Base-by-base conservation (phyloP, 176 grass and related monocot genomes). In the Pharus latifolius region DNA sequence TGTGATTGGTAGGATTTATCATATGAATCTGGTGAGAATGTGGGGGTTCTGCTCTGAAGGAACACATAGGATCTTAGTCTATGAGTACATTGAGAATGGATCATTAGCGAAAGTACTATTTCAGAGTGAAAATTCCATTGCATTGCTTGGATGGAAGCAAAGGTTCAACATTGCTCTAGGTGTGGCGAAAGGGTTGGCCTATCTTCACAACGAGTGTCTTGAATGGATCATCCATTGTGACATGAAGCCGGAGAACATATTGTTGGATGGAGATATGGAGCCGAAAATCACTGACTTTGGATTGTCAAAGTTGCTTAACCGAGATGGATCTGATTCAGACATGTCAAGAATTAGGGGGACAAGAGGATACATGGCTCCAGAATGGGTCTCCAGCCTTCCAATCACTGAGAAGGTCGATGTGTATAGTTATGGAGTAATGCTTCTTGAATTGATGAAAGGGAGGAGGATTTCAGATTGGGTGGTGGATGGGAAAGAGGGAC, bases 1-100 rank as follows among this genome's bases (percentile, higher is more conserved):
- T 20, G 31, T 62, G 10, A 76, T 76, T 16, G 73, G 57, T 10
- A 63, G 73, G 19, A 76, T 76, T 4, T 63, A 76, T 44, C 73
- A 76, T 1, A 76, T 76, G 73, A 76, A 76, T 28, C 24, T 76
- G 45, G 73, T 76, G 5, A 63, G 73, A 9, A 76, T 76, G 31
- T 64, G 58, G 58, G 73, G 73, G 1, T 76, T 64, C 46, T 76
- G 73, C 56, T 37, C 73, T 0, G 20, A 76, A 40, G 73, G 58
- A 14, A 18, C 2, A 2, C 73, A 64, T 14, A 43, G 73, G 58
- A 61, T 76, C 33, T 31, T 76, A 4, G 58, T 63, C 40, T 64
- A 43, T 27, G 73, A 76, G 32, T 76, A 64, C 23, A 49, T 76
- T 22, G 18, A 63, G 45, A 77, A 78, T 13, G 62, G 60, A 7